Base-by-base conservation (phyloP, 2,329 filamentous ascomycete genomes). In the Aspergillus nomiae region DNA sequence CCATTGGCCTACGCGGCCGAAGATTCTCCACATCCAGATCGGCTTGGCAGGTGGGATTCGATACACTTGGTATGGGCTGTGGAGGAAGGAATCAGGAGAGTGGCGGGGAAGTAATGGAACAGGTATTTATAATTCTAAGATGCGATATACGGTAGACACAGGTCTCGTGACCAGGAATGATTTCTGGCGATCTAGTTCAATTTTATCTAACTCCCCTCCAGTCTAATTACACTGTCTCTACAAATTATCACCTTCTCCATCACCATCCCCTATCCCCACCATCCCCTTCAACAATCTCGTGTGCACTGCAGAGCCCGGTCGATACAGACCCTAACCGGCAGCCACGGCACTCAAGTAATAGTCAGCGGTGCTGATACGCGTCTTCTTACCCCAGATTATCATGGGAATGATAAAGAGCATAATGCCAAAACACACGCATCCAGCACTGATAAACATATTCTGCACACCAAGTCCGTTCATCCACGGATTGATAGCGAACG, bases 401-500 rank as follows among this genome's bases (percentile, higher is more conserved):
- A 64, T 61, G 11, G 59, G 55, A 11, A 61, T 55, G 2, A 38
- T 9, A 28, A 64, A 28, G 10, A 53, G 4, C 32, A 55, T 34
- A 16, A 56, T 56, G 1, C 30, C 59, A 45, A 64, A 48, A 8
- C 53, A 61, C 14, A 64, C 10, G 32, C 28, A 50, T 16, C 58
- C 59, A 2, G 32, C 55, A 30, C 30, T 36, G 16, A 64, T 59
- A 14, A 61, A 61, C 55, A 61, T 64, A 50, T 57, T 56, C 41
- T 59, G 59, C 3, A 64, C 24, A 2, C 62, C 62, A 3, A 64
- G 21, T 5, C 46, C 59, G 2, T n/a, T 50, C 12, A 64, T 21
- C 62, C 62, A 64, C 2, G 62, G 62, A 21, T 36, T 58, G 11
- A 61, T 28, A 8, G 48, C 56, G 38, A 64, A 64, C 14, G 59